phyloP scores from a whole-genome alignment of 2,329 filamentous ascomycete genomes.

The Alternaria ventricosa region DNA sequence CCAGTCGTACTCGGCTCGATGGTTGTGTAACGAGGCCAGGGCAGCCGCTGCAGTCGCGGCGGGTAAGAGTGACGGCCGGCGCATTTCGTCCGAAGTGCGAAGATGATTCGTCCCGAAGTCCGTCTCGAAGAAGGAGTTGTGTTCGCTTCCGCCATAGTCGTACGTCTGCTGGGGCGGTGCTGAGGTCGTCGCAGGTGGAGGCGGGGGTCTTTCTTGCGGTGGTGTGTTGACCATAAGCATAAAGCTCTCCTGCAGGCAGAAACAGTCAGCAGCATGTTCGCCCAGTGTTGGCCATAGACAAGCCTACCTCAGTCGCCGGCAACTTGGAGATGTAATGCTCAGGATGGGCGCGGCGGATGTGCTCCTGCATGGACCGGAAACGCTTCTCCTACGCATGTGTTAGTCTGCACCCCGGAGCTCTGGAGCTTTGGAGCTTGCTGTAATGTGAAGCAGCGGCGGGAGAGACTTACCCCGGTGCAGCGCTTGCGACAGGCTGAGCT shows the following conservation, averaged over 20 bases:
- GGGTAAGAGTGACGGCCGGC: conserved; percentile 67
- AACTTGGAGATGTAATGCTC: conserved; percentile 98
- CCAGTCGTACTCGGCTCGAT: conserved; percentile 70
- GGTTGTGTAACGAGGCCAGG: conserved; percentile 81
- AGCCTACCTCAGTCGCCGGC: conserved; percentile 77
- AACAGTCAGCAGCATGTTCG: conserved; percentile 6
- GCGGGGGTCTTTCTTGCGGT: conserved; percentile 71
- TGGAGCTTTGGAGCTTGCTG: conserved; percentile 9
- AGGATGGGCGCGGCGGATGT: conserved; percentile 95
- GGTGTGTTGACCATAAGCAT: conserved; percentile 93
- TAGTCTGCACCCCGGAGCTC: conserved; percentile 13
- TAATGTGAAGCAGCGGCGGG: conserved; percentile 7
- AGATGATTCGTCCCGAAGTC: conserved; percentile 71
- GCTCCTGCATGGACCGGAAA: conserved; percentile 99
- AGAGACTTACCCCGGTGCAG: conserved; percentile 89
- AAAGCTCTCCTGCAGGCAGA: conserved; percentile 74
- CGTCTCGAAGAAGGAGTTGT: conserved; percentile 72
- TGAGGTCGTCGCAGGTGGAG: conserved; percentile 51
- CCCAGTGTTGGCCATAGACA: background rate
- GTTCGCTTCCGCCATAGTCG: conserved; percentile 62
- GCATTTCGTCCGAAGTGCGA: conserved; percentile 72
- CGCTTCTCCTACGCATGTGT: conserved; percentile 76
- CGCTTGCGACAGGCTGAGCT: conserved; percentile 95
- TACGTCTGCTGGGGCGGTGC: conserved; percentile 38
- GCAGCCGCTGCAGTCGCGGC: conserved; percentile 83